Base-by-base conservation (phyloP, 345 rosid genomes). In the Ceriops zippeliana region DNA sequence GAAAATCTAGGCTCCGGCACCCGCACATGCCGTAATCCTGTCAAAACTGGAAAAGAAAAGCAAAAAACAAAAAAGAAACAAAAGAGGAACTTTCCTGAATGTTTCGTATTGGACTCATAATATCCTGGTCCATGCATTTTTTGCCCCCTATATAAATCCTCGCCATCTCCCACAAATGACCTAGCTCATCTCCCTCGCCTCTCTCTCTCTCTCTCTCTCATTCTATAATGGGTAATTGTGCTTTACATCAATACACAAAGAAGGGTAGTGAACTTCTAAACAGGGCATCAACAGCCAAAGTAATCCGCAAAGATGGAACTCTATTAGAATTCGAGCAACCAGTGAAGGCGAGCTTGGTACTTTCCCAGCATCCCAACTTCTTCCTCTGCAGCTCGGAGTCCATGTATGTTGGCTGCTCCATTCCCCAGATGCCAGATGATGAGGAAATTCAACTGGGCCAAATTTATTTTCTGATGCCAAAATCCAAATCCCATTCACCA, bases 241-340 rank as follows among this genome's bases (percentile, higher is more conserved):
- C 77, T 52, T 70, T 84, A 24, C 77, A 76, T 61, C 82, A 61
- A 7, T 16, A 61, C 72, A 42, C 46, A 19, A 53, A 15, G 31
- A 63, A 53, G 30, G 6, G 6, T 21, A 51, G 27, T 3, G 46
- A 15, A 7, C 17, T 51, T 61, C 38, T 65, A 26, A 73, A 24
- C 28, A 24, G 70, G 70, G 27, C 66, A 11, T 46, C 69, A 60
- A 75, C 90, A 0, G 70, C 66, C 67, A 79, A 80, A 49, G 68
- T 86, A 2, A 67, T 86, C 19, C 75, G 75, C 70, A 3, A 52
- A 4, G 79, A 86, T 51, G 88, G 88, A 19, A 75, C 38, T 56
- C 67, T 86, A 19, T 70, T 72, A 30, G 83, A 83, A 51, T 64
- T 81, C 68, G 38, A 49, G 53, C 84, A 73, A 15, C 80, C 80